Base-by-base conservation (phyloP, 1,284 basidiomycete genomes). In the Ganoderma sp. region DNA sequence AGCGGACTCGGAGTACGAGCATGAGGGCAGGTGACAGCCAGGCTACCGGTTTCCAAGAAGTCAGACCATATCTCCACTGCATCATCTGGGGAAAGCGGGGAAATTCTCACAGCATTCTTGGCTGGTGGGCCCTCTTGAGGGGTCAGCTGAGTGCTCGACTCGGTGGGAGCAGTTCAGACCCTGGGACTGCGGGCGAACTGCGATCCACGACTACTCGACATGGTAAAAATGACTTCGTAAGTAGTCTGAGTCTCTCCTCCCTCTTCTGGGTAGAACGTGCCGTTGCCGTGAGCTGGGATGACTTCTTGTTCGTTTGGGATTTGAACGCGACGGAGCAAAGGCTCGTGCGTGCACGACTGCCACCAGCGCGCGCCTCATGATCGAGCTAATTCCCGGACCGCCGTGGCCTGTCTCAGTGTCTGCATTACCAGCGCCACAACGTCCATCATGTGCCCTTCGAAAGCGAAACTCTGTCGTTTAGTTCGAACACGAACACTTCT, bases 11-110 rank as follows among this genome's bases (percentile, higher is more conserved):
- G 32, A n/a, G 56, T 10, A 12, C 15, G 17, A 39, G n/a, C 37
- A 2, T n/a, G 34, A 61, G 64, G 41, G 62, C 68, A 69, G 68
- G 68, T 69, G 68, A 69, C 68, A 65, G 56, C 32, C 32, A 62
- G 57, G 19, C 65, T 64, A 64, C 61, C 50, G 22, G 48, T 56
- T 14, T 57, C 63, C 61, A 61, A 66, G 64, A 63, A 69, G 67
- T 63, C 67, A 66, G 57, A 63, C 15, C n/a, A 22, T n/a, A 28
- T 22, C 67, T 50, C 64, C 41, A 34, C 48, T 52, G 61, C 63
- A 32, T n/a, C 15, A 56, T 32, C 57, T 19, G 22, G 58, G 58
- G 58, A 60, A 60, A 60, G 41, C 15, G 34, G 61, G 65, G 59
- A 63, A 62, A n/a, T 12, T 37, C 63, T 64, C 65, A 69, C 68